Evolutionary conservation across 768 basidiomycete genomes (phyloP).

Genomic region (Tephrocybe sp.): DNA sequence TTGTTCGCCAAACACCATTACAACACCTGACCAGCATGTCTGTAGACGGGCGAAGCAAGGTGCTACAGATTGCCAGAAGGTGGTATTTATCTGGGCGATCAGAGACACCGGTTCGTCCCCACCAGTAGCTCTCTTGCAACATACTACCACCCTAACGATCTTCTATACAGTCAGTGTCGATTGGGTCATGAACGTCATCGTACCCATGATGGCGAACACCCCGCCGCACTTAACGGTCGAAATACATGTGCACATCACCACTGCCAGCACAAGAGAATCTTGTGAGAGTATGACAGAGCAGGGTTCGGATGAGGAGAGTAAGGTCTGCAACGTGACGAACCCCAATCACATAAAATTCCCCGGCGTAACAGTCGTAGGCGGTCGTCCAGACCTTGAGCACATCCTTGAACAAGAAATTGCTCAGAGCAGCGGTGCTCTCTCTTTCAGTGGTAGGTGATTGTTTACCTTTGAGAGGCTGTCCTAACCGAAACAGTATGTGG

Average conservation of each 20-base stretch:
- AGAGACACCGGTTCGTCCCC: slow-evolving; percentile 32
- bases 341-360: slow-evolving; percentile 1
- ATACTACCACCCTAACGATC: too few species aligned
- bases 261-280: background rate
- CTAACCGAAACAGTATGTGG: slow-evolving; percentile 44
- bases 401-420: slow-evolving; percentile 38
- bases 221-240: slow-evolving; percentile 7
- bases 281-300: background rate
- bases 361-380: slow-evolving; percentile 27
- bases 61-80: background rate
- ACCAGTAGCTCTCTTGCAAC: background rate
- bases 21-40: background rate
- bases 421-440: slow-evolving; percentile 35
- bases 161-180: slow-evolving; percentile 23
- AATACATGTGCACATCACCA: slow-evolving; percentile 21
- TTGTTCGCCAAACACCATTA: background rate
- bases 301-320: slow-evolving; percentile 11
- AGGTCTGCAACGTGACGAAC: background rate
- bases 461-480: background rate
- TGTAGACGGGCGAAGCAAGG: slow-evolving; percentile 3
- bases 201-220: slow-evolving; percentile 8
- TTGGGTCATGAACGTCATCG: slow-evolving; percentile 30
- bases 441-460: slow-evolving; percentile 43
- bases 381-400: slow-evolving; percentile 41
- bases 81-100: slow-evolving; percentile 42